phyloP scores from a whole-genome alignment of 768 basidiomycete genomes.

The Megacollybia marginata region DNA sequence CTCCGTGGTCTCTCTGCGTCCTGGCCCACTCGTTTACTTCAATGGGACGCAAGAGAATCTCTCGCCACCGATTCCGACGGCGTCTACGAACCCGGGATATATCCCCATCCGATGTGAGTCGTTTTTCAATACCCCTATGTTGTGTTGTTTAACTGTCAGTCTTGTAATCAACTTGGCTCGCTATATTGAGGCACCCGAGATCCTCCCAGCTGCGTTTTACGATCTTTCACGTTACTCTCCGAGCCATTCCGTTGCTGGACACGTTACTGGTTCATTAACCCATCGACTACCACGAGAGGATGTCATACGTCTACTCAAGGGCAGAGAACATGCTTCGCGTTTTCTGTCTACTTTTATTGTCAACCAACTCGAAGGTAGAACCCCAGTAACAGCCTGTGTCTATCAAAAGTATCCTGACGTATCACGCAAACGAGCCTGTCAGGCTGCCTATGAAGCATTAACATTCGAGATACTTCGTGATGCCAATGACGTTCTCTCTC shows the following conservation, averaged over 20 bases:
- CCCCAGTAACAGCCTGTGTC: conserved; percentile 40
- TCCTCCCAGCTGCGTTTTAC: conserved; percentile 74
- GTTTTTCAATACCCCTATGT: conserved; percentile 2
- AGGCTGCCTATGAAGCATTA: conserved; percentile 65
- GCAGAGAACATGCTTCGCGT: conserved; percentile 65
- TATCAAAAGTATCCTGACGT: conserved; percentile 40
- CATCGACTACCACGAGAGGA: conserved; percentile 45
- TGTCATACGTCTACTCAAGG: conserved; percentile 53
- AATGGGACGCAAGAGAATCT: conserved; percentile 67
- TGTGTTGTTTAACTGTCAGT: conserved; percentile 24
- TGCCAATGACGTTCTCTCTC: conserved; percentile 58
- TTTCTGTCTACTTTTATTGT: conserved; percentile 75
- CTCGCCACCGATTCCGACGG: conserved; percentile 41
- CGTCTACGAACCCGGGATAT: conserved; percentile 47
- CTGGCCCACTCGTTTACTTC: conserved; percentile 57
- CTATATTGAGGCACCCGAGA: conserved; percentile 42
- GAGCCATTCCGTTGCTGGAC: conserved; percentile 50
- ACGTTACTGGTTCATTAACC: conserved; percentile 19
- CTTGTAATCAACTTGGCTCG: conserved; percentile 62
- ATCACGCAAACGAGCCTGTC: conserved; percentile 46
- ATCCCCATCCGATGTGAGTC: conserved; percentile 67
- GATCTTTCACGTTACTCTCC: conserved; percentile 66
- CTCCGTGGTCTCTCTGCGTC: conserved; percentile 40
- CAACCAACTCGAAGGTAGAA: conserved; percentile 62
- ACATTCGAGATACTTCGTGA: conserved; percentile 72